Conservation (phyloP, 768 basidiomycete genomes). For the Mrakia gelida region DNA sequence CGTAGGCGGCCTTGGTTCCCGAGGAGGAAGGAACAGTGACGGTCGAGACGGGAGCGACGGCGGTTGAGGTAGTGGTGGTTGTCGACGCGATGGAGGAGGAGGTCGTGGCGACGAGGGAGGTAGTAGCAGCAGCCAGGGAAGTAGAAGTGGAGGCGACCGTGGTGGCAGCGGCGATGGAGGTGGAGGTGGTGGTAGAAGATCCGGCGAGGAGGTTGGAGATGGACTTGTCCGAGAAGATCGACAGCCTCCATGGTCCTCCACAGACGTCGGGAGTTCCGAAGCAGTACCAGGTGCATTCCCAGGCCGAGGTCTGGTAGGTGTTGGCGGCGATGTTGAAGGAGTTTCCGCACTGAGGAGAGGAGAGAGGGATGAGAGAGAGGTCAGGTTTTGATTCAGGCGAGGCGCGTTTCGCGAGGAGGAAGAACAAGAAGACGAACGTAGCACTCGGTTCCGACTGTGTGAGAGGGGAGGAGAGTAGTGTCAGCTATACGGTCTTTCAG, state of each 20-base stretch:
- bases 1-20: slow-evolving; percentile 44
- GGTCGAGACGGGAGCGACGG: slow-evolving; percentile 14
- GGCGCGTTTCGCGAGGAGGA: background rate
- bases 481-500: background rate
- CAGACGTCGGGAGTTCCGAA: slow-evolving; percentile 13
- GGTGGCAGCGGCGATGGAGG: background rate
- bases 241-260: slow-evolving; percentile 27
- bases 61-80: too few species aligned
- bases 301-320: background rate
- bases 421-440: slow-evolving; percentile 11
- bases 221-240: slow-evolving; percentile 26
- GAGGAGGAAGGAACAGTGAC: slow-evolving; percentile 4
- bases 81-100: slow-evolving; percentile 12
- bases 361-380: background rate
- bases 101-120: slow-evolving; percentile 3
- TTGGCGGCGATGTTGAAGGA: slow-evolving; percentile 16
- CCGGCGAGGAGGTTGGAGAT: slow-evolving; percentile 3
- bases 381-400: background rate
- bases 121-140: background rate
- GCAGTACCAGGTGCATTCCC: slow-evolving; percentile 28
- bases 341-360: slow-evolving; percentile 21
- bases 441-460: slow-evolving; percentile 19
- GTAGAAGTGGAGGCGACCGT: background rate
- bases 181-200: background rate
- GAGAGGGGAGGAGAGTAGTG: background rate